Percentiles rank a stretch among this genome's conserved stretches.
phyloP scores from a whole-genome alignment of 164 flowering plant genomes.

The Nymphaea colorata region DNA sequence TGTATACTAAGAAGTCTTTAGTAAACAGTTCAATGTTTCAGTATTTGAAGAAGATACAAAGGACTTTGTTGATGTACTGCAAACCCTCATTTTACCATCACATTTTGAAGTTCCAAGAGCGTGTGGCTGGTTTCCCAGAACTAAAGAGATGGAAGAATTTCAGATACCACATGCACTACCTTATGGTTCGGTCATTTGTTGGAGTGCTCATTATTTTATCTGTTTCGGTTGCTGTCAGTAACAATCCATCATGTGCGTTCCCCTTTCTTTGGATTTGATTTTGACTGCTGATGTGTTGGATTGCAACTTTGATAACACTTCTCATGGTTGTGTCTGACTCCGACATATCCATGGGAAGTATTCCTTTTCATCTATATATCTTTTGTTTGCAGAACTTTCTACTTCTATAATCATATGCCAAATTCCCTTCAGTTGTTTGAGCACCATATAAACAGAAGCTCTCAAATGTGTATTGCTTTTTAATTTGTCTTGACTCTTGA shows the following conservation, averaged over 20 bases:
- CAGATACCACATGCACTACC: constrained; percentile 17
- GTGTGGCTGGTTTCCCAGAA: constrained; percentile 13
- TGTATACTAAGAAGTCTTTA: neutral
- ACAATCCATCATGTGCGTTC: constrained; percentile 60
- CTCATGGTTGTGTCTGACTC: neutral
- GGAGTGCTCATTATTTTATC: constrained; percentile 44
- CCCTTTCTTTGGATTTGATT: too few species aligned
- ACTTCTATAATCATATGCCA: neutral
- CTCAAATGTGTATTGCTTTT: neutral
- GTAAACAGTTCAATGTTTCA: neutral
- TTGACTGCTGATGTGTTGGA: neutral
- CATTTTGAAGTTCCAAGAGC: constrained; percentile 11
- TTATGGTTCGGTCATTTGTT: constrained; percentile 27
- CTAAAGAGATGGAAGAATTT: constrained; percentile 19
- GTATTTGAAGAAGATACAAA: neutral
- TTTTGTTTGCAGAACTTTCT: neutral
- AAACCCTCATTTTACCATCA: constrained; percentile 4
- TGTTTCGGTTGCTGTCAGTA: constrained; percentile 33
- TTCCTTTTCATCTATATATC: neutral
- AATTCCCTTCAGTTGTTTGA: neutral
- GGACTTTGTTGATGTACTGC: neutral
- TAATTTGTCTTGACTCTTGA: neutral
- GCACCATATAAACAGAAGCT: neutral
- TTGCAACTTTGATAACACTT: neutral
- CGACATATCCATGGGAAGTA: neutral